Percentiles rank a stretch among this genome's conserved stretches.
Conservation (phyloP, 106 monocot genomes). For the Dioscorea zingiberensis region DNA sequence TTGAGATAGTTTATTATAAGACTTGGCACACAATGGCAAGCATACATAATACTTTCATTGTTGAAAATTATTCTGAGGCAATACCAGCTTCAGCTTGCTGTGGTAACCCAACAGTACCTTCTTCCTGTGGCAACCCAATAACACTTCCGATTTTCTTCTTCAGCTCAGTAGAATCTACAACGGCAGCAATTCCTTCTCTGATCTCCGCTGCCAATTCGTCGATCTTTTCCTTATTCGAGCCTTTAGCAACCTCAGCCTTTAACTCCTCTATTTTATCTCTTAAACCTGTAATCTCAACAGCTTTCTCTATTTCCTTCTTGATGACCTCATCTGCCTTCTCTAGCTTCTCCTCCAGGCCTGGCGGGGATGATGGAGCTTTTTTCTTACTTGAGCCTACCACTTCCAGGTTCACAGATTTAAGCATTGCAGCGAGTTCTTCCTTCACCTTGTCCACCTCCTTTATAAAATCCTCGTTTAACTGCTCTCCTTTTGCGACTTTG, state of each 20-base stretch:
- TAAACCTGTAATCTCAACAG: conserved; percentile 30
- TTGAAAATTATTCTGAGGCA: too few relatives aligned
- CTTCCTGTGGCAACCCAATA: conserved; percentile 16
- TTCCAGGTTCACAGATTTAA: conserved; percentile 44
- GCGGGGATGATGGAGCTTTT: conserved; percentile 26
- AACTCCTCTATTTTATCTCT: conserved; percentile 42
- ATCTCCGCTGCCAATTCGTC: conserved; percentile 40
- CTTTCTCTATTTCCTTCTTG: conserved; percentile 44
- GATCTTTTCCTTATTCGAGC: conserved; percentile 29
- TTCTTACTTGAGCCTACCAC: conserved; percentile 39
- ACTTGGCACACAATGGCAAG: too few relatives aligned
- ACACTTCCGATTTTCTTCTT: conserved; percentile 35
- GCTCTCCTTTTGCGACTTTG: conserved; percentile 37
- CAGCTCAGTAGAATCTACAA: conserved; percentile 26
- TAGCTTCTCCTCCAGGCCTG: conserved; percentile 37
- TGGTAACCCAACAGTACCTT: conserved; percentile 14
- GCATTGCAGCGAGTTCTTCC: conserved; percentile 39
- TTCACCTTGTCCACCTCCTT: conserved; percentile 34
- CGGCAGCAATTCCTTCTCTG: conserved; percentile 42
- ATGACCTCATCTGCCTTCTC: conserved; percentile 32
- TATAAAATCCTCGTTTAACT: conserved; percentile 30
- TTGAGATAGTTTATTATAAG: too few relatives aligned
- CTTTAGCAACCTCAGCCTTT: conserved; percentile 43
- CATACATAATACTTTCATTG: too few relatives aligned
- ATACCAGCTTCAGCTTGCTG: neutral